Conservation (phyloP, 1,284 basidiomycete species). For the Malassezia obtusa region DNA sequence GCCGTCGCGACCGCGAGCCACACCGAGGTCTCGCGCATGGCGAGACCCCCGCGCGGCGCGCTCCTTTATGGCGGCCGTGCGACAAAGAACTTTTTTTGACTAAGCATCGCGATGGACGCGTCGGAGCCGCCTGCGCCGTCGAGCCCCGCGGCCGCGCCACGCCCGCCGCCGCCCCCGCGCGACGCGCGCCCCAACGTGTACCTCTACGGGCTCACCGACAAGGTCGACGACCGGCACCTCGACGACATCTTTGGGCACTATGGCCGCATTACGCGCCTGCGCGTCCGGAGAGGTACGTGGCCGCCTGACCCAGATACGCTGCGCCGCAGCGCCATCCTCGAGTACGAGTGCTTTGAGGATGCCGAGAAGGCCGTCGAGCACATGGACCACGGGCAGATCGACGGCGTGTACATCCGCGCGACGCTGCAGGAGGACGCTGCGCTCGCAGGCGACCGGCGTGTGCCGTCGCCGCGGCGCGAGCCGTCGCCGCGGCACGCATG, state of each 20-base stretch:
- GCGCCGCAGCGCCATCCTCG: conserved; percentile 14
- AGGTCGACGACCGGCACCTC: conserved; percentile 23
- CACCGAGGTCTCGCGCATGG: background rate
- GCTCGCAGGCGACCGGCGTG: background rate
- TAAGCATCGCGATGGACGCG: background rate
- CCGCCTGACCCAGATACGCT: background rate
- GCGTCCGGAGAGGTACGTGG: background rate
- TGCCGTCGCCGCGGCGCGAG: background rate
- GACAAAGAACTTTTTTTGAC: background rate
- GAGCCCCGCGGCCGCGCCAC: background rate
- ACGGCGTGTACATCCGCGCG: conserved; percentile 15
- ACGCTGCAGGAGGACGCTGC: background rate
- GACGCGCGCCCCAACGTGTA: conserved; percentile 4
- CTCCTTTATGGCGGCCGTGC: background rate
- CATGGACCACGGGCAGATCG: conserved; percentile 34
- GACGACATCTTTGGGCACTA: conserved; percentile 27
- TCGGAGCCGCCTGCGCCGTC: background rate
- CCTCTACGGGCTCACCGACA: conserved; percentile 17
- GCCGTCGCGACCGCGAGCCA: background rate
- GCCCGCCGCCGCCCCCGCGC: background rate
- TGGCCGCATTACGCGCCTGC: conserved; percentile 9
- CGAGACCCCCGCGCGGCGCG: background rate
- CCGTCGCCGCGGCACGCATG: background rate
- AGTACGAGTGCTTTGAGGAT: conserved; percentile 13
- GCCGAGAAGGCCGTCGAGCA: conserved; percentile 26